Conservation (phyloP, 441 rosid genomes). For the Adansonia rubrostipa region DNA sequence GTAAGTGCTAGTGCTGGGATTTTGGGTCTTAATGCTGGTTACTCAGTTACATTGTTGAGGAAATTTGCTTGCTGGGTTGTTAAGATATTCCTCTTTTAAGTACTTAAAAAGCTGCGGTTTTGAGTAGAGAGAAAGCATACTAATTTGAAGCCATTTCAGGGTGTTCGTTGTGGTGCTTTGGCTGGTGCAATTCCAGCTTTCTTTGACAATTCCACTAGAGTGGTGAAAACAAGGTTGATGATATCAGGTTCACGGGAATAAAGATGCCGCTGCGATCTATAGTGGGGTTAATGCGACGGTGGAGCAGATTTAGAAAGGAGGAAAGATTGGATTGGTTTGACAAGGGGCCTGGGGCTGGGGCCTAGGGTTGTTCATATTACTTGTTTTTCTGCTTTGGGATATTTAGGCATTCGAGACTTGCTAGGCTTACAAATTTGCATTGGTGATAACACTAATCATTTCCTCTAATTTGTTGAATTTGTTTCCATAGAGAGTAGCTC, state of each 20-base stretch:
- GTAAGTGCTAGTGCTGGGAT: conserved; percentile 94
- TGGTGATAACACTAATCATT: conserved; percentile 29
- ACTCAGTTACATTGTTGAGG: conserved; percentile 89
- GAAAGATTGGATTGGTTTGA: conserved; percentile 88
- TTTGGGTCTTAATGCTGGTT: conserved; percentile 86
- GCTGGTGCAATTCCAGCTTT: conserved; percentile 94
- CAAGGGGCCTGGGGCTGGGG: conserved; percentile 85
- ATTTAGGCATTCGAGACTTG: conserved; percentile 96
- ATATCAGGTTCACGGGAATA: conserved; percentile 64
- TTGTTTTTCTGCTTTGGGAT: conserved; percentile 85
- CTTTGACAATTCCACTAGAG: conserved; percentile 90
- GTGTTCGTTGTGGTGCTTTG: conserved; percentile 83
- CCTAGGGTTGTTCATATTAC: conserved; percentile 95
- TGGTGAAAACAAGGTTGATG: conserved; percentile 93
- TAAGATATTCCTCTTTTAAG: conserved; percentile 92
- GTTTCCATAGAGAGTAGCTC: too few relatives aligned
- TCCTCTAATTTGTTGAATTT: too few relatives aligned
- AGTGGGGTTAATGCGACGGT: conserved; percentile 65
- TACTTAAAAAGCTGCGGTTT: conserved; percentile 78
- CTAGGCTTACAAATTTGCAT: conserved; percentile 73
- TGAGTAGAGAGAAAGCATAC: conserved; percentile 59
- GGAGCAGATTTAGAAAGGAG: conserved; percentile 73
- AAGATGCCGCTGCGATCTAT: conserved; percentile 64
- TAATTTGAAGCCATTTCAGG: conserved; percentile 81
- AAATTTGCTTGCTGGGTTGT: conserved; percentile 88